Evolutionary conservation across 1,139 yeast genomes (phyloP), one percentile per base, ranked within the genome.

Genomic region (Wickerhamiella infanticola): DNA sequence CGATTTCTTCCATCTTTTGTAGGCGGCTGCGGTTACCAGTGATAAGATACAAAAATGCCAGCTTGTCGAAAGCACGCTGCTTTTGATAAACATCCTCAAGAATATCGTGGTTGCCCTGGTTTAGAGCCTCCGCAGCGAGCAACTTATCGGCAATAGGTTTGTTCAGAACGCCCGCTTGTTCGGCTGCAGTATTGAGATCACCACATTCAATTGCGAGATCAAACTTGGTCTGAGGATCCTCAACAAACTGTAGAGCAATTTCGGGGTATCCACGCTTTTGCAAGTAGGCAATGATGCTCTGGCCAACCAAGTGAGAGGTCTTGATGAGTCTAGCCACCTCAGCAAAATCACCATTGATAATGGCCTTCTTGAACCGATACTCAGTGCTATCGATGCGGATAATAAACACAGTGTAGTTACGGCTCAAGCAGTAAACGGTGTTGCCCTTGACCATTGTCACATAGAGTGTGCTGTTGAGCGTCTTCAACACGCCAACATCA

Each of bases 181-280:
- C 80, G 45, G 83, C 69, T n/a, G 98, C 98, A 54, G 83, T 83
- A 27, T 72, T 74, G 53, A 93, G 70, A 62, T 90, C 84, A 54
- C 95, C 90, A 60, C 95, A 84, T 66, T 90, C 96, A 53, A 90
- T 72, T 29, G 98, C 97, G 57, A 93, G 73, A 56, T 90, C 98
- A 60, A 93, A 90, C 65, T 95, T 77, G 35, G 96, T 85, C 63
- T 88, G 95, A 5, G 97, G 83, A 63, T 93, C 98, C 65, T 85
- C 81, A 49, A 93, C 98, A 62, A 93, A 93, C 63, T 90, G 97
- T 51, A 93, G 72, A 2, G 99, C 98, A 59, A 77, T 70, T 53
- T 64, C 67, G 18, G 98, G 97, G 63, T 81, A 90, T 2, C 98
- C 99, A 61, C 85, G 79, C 70, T 88, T 81, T 63, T 93, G 95